Percentiles rank a stretch among this genome's conserved stretches.
Evolutionary conservation across 495 filamentous ascomycete species (phyloP).

Genomic region (Neurospora terricola): DNA sequence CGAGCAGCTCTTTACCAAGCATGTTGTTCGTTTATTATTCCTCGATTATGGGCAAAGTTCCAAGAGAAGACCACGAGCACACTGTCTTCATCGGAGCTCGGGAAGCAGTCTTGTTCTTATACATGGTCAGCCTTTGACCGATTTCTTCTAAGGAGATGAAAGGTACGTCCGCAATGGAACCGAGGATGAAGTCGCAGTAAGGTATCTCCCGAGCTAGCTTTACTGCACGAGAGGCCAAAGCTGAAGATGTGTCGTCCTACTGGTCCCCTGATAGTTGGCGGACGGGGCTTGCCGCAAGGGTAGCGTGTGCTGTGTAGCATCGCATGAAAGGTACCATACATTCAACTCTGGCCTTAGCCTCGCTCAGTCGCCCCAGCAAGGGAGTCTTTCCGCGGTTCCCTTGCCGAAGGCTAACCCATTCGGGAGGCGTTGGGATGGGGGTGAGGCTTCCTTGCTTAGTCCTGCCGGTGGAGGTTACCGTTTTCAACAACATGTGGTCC

Average conservation of each 20-base stretch:
- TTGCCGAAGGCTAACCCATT: neutral
- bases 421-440: neutral
- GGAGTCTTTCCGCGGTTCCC: neutral
- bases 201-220: neutral
- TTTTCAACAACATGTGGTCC: neutral
- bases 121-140: neutral
- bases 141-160: neutral
- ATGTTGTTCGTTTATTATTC: neutral
- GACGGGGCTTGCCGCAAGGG: neutral
- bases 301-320: neutral
- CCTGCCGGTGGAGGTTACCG: neutral
- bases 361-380: neutral
- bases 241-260: neutral
- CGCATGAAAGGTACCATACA: neutral
- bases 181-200: neutral
- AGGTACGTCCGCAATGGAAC: neutral
- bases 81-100: neutral
- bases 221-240: neutral
- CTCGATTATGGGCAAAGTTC: neutral
- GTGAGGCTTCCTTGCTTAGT: neutral
- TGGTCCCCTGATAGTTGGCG: neutral
- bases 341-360: neutral
- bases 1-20: neutral
- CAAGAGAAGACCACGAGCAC: neutral
- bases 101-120: neutral